phyloP scores from a whole-genome alignment of 257 asterid species.

The Cynanchum wilfordii region DNA sequence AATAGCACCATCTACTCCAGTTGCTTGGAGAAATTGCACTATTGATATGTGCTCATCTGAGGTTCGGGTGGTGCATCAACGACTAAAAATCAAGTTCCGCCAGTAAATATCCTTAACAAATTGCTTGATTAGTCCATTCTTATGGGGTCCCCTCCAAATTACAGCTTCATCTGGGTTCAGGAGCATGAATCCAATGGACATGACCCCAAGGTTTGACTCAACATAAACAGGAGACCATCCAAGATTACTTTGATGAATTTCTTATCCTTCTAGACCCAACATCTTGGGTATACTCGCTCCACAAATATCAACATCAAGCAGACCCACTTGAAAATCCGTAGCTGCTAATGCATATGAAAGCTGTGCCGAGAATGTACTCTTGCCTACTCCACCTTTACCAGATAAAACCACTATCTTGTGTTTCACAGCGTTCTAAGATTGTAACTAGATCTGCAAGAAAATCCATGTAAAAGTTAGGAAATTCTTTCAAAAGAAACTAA shows the following conservation, averaged over 20 bases:
- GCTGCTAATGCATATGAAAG: constrained; percentile 73
- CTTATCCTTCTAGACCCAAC: too few relatives aligned
- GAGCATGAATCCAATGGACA: constrained; percentile 63
- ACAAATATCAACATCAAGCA: constrained; percentile 84
- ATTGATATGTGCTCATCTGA: constrained; percentile 93
- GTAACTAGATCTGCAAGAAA: constrained; percentile 57
- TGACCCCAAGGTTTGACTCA: constrained; percentile 83
- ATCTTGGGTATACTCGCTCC: constrained; percentile 90
- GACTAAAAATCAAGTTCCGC: constrained; percentile 81
- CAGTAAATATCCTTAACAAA: constrained; percentile 73
- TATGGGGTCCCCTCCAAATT: constrained; percentile 89
- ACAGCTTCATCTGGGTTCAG: constrained; percentile 58
- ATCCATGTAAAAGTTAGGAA: neutral
- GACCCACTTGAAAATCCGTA: constrained; percentile 83
- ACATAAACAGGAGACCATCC: constrained; percentile 91
- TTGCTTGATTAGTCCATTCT: constrained; percentile 73
- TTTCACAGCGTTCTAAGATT: constrained; percentile 75
- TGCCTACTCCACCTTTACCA: constrained; percentile 96
- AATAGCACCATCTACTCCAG: constrained; percentile 81
- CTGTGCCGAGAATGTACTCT: constrained; percentile 90
- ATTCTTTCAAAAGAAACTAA: neutral
- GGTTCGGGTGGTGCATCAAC: constrained; percentile 96
- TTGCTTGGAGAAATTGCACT: too few relatives aligned
- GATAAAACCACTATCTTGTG: constrained; percentile 88
- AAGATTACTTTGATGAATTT: constrained; percentile 60